Conservation (phyloP, 2,329 filamentous ascomycete genomes). For the Diaporthe amygdali region DNA sequence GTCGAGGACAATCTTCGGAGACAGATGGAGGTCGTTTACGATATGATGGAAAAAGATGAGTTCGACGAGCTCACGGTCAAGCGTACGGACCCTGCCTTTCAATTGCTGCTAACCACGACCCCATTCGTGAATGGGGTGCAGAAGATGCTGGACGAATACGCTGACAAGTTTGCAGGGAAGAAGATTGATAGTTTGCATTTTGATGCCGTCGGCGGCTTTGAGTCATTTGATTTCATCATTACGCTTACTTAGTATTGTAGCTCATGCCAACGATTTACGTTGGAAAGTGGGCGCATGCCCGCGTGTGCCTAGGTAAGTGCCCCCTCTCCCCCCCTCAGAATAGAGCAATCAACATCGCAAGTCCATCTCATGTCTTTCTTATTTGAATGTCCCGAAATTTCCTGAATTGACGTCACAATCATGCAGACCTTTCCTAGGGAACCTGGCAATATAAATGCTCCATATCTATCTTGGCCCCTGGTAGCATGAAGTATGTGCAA, state of each 20-base stretch:
- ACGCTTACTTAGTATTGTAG: neutral
- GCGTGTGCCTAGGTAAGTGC: no score
- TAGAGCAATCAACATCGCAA: no score
- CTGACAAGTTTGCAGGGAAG: neutral
- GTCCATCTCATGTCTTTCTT: no score
- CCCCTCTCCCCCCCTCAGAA: no score
- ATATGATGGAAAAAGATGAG: neutral
- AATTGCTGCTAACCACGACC: neutral
- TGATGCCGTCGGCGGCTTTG: neutral
- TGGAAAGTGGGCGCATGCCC: no score
- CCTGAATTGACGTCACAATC: no score
- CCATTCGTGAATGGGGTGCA: neutral
- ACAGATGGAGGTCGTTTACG: neutral
- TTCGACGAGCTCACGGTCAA: neutral
- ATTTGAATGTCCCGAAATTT: no score
- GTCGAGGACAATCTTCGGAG: neutral
- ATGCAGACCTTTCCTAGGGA: no score
- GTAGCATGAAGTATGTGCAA: no score
- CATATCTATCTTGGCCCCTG: no score
- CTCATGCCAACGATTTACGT: no score
- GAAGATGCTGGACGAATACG: neutral
- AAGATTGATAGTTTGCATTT: neutral
- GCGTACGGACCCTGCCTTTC: neutral
- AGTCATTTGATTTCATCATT: neutral
- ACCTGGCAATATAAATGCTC: no score